Evolutionary conservation across 108 stramenopile genomes (phyloP).

Genomic region (Skeletonema tropicum): DNA sequence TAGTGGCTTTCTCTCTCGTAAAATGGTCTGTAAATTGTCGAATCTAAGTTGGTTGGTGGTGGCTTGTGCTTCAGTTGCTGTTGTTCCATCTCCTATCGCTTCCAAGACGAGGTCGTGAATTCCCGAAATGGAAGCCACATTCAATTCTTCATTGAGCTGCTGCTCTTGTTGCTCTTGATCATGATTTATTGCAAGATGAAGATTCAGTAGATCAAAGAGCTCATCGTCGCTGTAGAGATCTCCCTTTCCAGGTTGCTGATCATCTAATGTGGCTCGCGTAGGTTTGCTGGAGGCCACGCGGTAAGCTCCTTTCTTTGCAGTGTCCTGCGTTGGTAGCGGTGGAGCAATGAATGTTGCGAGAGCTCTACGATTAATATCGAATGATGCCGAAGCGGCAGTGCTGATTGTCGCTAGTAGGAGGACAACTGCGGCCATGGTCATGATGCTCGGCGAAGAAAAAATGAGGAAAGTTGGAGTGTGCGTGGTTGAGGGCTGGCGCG

Average conservation of each 20-base stretch:
- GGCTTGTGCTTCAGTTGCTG: slow-evolving; percentile 16
- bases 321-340: background rate
- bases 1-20: slow-evolving; percentile 28
- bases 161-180: slow-evolving; percentile 14
- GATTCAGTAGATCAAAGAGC: slow-evolving; percentile 52
- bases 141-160: background rate
- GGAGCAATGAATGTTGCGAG: background rate
- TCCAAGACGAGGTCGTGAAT: slow-evolving; percentile 73
- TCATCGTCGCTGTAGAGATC: slow-evolving; percentile 79
- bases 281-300: background rate
- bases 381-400: background rate
- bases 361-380: no score
- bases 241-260: slow-evolving; percentile 49
- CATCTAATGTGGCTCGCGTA: background rate
- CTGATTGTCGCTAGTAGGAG: background rate
- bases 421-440: background rate
- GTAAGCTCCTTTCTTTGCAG: background rate
- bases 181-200: slow-evolving; percentile 56
- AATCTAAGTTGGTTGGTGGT: slow-evolving; percentile 14
- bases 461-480: no score
- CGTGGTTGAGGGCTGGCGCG: no score
- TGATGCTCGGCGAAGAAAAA: background rate
- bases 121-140: slow-evolving; percentile 30
- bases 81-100: slow-evolving; percentile 44
- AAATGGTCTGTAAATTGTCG: slow-evolving; percentile 22